A percentile compares a stretch with the other conserved stretches of the same genome.
These are phyloP conservation scores for Wickerhamiella australiensis DNA, from an alignment of 805 yeast species.

Conservation along the genomic window DNA sequence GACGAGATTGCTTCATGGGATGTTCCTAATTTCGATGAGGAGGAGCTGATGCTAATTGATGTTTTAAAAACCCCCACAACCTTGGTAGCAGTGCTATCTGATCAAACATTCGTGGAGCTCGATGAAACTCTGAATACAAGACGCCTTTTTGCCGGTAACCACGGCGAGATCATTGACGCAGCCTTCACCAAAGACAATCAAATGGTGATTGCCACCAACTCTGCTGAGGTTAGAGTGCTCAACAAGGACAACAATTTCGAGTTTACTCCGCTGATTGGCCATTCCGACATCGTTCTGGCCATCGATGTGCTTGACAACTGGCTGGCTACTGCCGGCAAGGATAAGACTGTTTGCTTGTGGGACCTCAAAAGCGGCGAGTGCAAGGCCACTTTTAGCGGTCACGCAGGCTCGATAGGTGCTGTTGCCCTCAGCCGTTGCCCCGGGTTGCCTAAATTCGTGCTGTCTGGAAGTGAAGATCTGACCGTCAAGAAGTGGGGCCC, in stretches of 20 bases:
- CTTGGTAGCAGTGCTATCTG: conserved; percentile 40
- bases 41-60: conserved; percentile 15
- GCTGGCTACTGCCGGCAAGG: conserved; percentile 90
- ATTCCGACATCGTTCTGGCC: conserved; percentile 70
- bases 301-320: conserved; percentile 74
- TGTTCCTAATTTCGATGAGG: conserved; percentile 16
- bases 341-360: conserved; percentile 79
- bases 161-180: conserved; percentile 82
- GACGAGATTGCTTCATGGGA: conserved; percentile 18
- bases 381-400: conserved; percentile 67
- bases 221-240: conserved; percentile 73
- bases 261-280: conserved; percentile 62
- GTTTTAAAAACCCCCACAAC: conserved; percentile 8
- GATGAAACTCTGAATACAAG: conserved; percentile 24
- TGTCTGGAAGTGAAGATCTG: conserved; percentile 77
- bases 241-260: conserved; percentile 28
- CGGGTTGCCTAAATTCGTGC: conserved; percentile 47
- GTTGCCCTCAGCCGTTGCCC: conserved; percentile 50
- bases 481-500: conserved; percentile 80
- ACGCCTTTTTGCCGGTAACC: conserved; percentile 63
- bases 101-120: conserved; percentile 62
- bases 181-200: conserved; percentile 44
- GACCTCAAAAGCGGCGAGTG: conserved; percentile 34
- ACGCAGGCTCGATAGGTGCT: conserved; percentile 76
- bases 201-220: conserved; percentile 84